Conservation (phyloP, 805 yeast species). For the Zygotorulaspora chibaensis region DNA sequence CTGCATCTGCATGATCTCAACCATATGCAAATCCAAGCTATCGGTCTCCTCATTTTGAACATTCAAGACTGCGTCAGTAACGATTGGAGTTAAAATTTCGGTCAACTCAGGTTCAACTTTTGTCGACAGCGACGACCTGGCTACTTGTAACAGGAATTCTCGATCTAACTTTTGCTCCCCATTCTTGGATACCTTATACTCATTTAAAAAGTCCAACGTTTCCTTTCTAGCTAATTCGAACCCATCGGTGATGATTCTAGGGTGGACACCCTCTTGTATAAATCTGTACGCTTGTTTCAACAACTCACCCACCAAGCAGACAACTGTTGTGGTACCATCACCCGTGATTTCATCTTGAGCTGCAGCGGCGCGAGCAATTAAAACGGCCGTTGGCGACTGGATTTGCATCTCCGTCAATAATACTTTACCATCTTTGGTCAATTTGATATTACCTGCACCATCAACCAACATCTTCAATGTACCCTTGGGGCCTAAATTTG, state of each 20-base stretch:
- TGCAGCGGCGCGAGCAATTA: constrained; percentile 95
- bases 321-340: constrained; percentile 97
- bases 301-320: constrained; percentile 88
- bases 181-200: constrained; percentile 50
- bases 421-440: constrained; percentile 96
- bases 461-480: constrained; percentile 95
- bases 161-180: constrained; percentile 55
- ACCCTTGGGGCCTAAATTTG: constrained; percentile 95
- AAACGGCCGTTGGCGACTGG: constrained; percentile 82
- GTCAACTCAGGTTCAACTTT: constrained; percentile 76
- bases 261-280: constrained; percentile 91
- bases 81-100: constrained; percentile 84
- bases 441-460: constrained; percentile 91
- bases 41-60: constrained; percentile 52
- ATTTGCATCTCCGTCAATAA: constrained; percentile 94
- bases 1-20: constrained; percentile 98
- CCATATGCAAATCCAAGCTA: constrained; percentile 86
- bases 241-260: constrained; percentile 90
- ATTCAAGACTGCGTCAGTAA: constrained; percentile 89
- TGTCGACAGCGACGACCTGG: constrained; percentile 82
- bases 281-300: constrained; percentile 92
- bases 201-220: constrained; percentile 63
- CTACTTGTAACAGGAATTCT: constrained; percentile 86
- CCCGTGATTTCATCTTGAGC: constrained; percentile 99
- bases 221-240: constrained; percentile 85